Conservation (phyloP, 1,284 basidiomycete species). For the Marasmius fiardii region DNA sequence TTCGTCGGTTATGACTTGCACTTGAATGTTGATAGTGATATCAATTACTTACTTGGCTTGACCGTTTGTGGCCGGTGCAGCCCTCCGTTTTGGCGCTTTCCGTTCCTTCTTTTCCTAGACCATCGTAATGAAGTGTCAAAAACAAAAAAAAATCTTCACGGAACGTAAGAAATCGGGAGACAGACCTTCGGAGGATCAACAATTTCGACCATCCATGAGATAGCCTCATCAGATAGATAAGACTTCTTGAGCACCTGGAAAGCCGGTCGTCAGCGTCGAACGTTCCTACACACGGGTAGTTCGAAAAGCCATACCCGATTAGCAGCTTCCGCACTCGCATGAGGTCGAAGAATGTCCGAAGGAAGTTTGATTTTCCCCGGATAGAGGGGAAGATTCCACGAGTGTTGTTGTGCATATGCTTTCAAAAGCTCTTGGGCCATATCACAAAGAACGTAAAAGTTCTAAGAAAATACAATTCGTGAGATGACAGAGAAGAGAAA, state of each 20-base stretch:
- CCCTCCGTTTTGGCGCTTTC: conserved; percentile 39
- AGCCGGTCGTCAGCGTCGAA: conserved; percentile 54
- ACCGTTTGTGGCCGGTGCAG: conserved; percentile 33
- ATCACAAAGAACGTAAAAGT: conserved; percentile 87
- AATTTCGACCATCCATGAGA: conserved; percentile 50
- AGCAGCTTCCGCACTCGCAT: conserved; percentile 59
- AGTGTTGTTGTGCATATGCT: conserved; percentile 56
- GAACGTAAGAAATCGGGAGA: too few relatives aligned
- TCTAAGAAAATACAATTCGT: conserved; percentile 54
- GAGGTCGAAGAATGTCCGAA: conserved; percentile 72
- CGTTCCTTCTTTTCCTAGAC: conserved; percentile 34
- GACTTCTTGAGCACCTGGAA: conserved; percentile 35
- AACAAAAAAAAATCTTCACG: background rate
- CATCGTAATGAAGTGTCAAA: background rate
- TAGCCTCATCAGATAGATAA: conserved; percentile 52
- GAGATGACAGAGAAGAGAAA: conserved; percentile 2
- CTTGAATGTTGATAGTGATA: conserved; percentile 7
- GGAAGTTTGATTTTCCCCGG: conserved; percentile 83
- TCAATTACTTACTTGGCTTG: conserved; percentile 32
- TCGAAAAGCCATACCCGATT: conserved; percentile 44
- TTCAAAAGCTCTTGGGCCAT: conserved; percentile 87
- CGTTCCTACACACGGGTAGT: background rate
- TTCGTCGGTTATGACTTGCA: conserved; percentile 3
- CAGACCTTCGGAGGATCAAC: conserved; percentile 31
- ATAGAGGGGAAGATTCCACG: conserved; percentile 79